A percentile compares a stretch with the other conserved stretches of the same genome.
Conservation (phyloP, 148 eudicot genomes). For the Silene conica region DNA sequence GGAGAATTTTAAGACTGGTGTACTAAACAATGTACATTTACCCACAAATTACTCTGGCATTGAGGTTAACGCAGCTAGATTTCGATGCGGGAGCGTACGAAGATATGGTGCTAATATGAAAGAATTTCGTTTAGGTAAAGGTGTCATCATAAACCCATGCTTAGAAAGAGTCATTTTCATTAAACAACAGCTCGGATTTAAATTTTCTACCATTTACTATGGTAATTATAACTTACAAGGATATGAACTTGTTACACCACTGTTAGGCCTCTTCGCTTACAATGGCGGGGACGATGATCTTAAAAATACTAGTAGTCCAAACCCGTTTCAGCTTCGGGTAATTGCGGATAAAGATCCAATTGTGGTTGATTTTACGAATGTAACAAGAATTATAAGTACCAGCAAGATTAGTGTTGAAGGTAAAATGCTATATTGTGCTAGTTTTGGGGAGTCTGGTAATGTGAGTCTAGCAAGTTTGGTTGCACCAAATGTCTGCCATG, state of each 20-base stretch:
- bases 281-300: constrained; percentile 52
- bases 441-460: constrained; percentile 52
- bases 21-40: constrained; percentile 34
- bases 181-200: constrained; percentile 51
- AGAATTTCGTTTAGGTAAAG: constrained; percentile 49
- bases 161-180: constrained; percentile 60
- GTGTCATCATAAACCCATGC: constrained; percentile 59
- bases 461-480: constrained; percentile 47
- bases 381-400: constrained; percentile 1
- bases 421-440: constrained; percentile 60
- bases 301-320: constrained; percentile 17
- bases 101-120: constrained; percentile 64
- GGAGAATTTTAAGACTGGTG: constrained; percentile 49
- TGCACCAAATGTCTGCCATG: constrained; percentile 49
- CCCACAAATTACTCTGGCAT: constrained; percentile 72
- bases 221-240: constrained; percentile 47
- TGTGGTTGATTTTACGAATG: constrained; percentile 49
- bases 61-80: constrained; percentile 38
- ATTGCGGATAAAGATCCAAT: constrained; percentile 42
- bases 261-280: constrained; percentile 73
- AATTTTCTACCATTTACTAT: constrained; percentile 57
- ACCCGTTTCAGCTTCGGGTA: constrained; percentile 63
- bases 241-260: constrained; percentile 66
- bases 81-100: constrained; percentile 75
- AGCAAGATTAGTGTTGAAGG: constrained; percentile 5